Evolutionary conservation across 495 filamentous ascomycete genomes (phyloP).

Genomic region (Penicillium salamii): DNA sequence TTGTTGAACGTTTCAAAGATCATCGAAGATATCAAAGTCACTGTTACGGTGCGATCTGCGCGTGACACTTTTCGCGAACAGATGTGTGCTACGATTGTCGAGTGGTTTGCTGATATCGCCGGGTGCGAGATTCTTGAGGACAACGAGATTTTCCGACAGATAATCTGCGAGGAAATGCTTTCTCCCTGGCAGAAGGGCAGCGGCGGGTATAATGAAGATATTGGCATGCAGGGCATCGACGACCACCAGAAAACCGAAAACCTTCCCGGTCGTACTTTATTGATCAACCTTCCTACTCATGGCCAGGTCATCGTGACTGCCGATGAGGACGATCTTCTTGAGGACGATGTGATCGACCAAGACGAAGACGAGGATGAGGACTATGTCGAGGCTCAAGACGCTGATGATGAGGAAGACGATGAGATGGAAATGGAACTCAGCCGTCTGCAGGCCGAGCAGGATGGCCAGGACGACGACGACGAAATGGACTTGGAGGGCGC

Average conservation of each 20-base stretch:
- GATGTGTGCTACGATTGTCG: slow-evolving; percentile 97
- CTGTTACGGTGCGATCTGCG: slow-evolving; percentile 88
- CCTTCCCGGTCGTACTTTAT: slow-evolving; percentile 32
- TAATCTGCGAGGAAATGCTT: slow-evolving; percentile 88
- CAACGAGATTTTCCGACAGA: slow-evolving; percentile 70
- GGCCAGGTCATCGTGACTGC: slow-evolving; percentile 39
- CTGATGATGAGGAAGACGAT: slow-evolving; percentile 46
- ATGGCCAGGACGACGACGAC: slow-evolving; percentile 34
- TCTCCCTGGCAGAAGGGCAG: slow-evolving; percentile 84
- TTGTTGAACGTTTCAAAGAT: slow-evolving; percentile 73
- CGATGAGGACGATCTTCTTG: slow-evolving; percentile 38
- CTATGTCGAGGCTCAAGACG: slow-evolving; percentile 43
- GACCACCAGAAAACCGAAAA: slow-evolving; percentile 67
- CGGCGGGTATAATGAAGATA: slow-evolving; percentile 73
- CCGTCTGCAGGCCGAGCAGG: slow-evolving; percentile 30
- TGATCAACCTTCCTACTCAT: slow-evolving; percentile 37
- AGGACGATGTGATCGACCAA: slow-evolving; percentile 46
- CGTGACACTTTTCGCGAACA: slow-evolving; percentile 95
- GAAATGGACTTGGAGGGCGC: slow-evolving; percentile 44
- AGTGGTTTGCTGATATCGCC: slow-evolving; percentile 91
- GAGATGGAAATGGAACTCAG: slow-evolving; percentile 23
- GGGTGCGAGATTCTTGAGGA: slow-evolving; percentile 84
- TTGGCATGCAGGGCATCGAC: slow-evolving; percentile 84
- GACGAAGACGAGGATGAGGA: slow-evolving; percentile 46
- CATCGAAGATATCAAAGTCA: slow-evolving; percentile 94